Evolutionary conservation across 2,329 filamentous ascomycete genomes (phyloP).

Genomic region (Purpureocillium takamizusanense): DNA sequence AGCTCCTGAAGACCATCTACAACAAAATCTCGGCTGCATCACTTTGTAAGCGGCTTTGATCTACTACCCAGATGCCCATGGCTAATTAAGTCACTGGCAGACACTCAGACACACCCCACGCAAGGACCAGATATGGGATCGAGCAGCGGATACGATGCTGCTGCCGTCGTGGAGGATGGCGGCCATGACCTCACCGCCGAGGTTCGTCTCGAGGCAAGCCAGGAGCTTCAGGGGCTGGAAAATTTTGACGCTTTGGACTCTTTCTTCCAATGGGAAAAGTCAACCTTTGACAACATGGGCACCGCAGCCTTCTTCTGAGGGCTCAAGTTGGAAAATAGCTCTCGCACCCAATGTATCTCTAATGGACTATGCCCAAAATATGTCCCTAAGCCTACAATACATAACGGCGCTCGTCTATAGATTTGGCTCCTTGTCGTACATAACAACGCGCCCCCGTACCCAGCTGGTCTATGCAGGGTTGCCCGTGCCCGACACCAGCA

Average conservation of each 20-base stretch:
- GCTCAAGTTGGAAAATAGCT: no score
- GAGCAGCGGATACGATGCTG: no score
- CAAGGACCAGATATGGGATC: background rate
- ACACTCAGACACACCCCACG: no score
- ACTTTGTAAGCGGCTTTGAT: background rate
- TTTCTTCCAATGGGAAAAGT: conserved; percentile 4
- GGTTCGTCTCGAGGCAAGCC: background rate
- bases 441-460: background rate
- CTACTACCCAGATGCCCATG: no score
- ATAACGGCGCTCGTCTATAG: no score
- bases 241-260: conserved; percentile 3
- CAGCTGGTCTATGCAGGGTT: conserved; percentile 10
- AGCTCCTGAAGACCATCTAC: conserved; percentile 3
- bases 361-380: no score
- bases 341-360: no score
- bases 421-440: no score
- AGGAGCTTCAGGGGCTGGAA: conserved; percentile 1
- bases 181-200: background rate
- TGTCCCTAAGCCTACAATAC: no score
- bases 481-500: conserved; percentile 62
- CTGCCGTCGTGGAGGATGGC: background rate
- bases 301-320: background rate
- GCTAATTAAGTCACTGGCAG: background rate
- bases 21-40: background rate
- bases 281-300: conserved; percentile 1